Conservation (phyloP, 2,329 filamentous ascomycete species). For the Fulvia fulva region DNA sequence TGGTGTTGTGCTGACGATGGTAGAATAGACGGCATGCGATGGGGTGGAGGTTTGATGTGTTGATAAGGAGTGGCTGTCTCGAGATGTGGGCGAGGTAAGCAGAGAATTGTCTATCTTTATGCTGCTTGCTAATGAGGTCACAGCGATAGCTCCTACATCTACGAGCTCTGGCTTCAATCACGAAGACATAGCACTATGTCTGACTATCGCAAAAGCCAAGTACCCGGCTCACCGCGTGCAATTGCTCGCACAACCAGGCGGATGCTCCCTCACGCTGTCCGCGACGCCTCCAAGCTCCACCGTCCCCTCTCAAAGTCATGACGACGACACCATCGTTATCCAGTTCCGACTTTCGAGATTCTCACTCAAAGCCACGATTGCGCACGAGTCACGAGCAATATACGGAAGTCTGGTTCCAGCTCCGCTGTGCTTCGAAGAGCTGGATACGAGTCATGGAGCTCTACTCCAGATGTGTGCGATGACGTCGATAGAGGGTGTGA, state of each 20-base stretch:
- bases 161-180: neutral
- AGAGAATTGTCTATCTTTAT: neutral
- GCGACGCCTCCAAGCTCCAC: neutral
- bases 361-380: neutral
- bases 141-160: neutral
- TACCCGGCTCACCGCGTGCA: neutral
- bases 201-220: neutral
- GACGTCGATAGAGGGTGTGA: slow-evolving; percentile 3
- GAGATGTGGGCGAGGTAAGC: too few species aligned
- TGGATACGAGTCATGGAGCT: neutral
- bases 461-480: slow-evolving; percentile 14
- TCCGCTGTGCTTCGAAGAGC: slow-evolving; percentile 2
- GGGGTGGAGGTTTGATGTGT: neutral
- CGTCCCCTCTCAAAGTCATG: too few species aligned
- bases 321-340: neutral
- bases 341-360: slow-evolving; percentile 8
- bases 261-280: slow-evolving; percentile 12
- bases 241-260: slow-evolving; percentile 9
- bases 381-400: slow-evolving; percentile 1
- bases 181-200: slow-evolving; percentile 1
- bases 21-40: neutral
- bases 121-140: slow-evolving; percentile 2
- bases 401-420: slow-evolving; percentile 6
- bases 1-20: neutral
- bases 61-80: neutral